A percentile compares a stretch with the other conserved stretches of the same genome.
phyloP scores from a whole-genome alignment of 257 asterid species.

The Solanum chmielewskii region DNA sequence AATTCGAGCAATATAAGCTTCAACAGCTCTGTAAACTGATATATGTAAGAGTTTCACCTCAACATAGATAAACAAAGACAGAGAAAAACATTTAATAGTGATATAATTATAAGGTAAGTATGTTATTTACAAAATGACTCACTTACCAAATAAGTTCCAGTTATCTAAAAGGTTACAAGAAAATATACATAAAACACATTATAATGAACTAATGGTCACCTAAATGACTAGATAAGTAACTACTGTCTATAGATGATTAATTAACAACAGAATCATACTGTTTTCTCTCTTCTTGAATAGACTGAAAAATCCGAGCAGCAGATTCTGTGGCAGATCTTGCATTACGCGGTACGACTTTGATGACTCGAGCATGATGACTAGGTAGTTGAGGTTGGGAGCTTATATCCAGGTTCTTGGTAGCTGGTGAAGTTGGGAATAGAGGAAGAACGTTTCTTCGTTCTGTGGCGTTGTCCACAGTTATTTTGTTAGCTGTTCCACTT shows the following conservation, averaged over 20 bases:
- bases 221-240: background rate
- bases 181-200: background rate
- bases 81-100: background rate
- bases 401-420: background rate
- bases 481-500: conserved; percentile 14
- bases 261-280: conserved; percentile 23
- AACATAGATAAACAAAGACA: background rate
- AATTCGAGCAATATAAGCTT: background rate
- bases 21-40: background rate
- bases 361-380: conserved; percentile 25
- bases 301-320: conserved; percentile 68
- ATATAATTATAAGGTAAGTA: background rate
- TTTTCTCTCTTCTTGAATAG: conserved; percentile 76
- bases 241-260: background rate
- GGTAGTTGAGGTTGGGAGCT: conserved; percentile 2
- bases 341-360: conserved; percentile 71
- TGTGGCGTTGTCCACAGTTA: background rate
- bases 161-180: background rate
- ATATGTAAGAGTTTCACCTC: background rate
- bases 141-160: background rate
- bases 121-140: background rate
- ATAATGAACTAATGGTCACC: background rate
- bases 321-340: conserved; percentile 63
- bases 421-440: conserved; percentile 39
- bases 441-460: conserved; percentile 34